Conservation (phyloP, 805 yeast species). For the Metahyphopichia silvanorum region DNA sequence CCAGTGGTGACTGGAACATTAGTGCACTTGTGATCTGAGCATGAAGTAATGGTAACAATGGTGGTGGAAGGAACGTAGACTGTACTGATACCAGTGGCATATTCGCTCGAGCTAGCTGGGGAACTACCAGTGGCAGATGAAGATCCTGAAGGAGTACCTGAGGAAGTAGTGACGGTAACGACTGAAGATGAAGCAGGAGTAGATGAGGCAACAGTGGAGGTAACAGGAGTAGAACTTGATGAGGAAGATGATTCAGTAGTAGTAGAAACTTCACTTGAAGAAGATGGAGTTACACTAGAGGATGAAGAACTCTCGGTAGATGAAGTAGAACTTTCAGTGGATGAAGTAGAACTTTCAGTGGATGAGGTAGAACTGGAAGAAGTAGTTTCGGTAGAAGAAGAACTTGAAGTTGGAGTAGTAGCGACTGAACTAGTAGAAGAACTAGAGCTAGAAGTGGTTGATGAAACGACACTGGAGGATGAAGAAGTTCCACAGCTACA, state of each 20-base stretch:
- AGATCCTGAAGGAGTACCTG: slow-evolving; percentile 2
- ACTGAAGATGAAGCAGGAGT: slow-evolving; percentile 1
- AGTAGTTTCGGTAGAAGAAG: slow-evolving; percentile 4
- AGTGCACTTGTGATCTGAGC: slow-evolving; percentile 28
- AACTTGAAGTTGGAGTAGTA: slow-evolving; percentile 1
- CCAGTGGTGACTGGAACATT: slow-evolving; percentile 2
- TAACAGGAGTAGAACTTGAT: slow-evolving; percentile 2
- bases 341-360: slow-evolving; percentile 1
- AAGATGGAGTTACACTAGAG: slow-evolving; percentile 6
- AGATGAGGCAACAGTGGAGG: slow-evolving; percentile 1
- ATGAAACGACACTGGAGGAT: background rate
- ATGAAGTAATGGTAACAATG: slow-evolving; percentile 32
- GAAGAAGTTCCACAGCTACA: slow-evolving; percentile 1
- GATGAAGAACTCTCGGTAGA: slow-evolving; percentile 2
- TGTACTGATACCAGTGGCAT: slow-evolving; percentile 1
- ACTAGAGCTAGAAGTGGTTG: background rate
- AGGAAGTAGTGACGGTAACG: background rate
- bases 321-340: slow-evolving; percentile 1
- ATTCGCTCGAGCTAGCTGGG: slow-evolving; percentile 1
- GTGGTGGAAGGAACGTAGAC: slow-evolving; percentile 16
- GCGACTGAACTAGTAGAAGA: background rate
- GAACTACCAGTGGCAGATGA: background rate
- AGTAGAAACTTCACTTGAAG: slow-evolving; percentile 4
- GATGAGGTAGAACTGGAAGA: slow-evolving; percentile 2
- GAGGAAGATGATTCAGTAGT: background rate